Evolutionary conservation across 768 basidiomycete genomes (phyloP).

Genomic region (Hydnomerulius pinastri): DNA sequence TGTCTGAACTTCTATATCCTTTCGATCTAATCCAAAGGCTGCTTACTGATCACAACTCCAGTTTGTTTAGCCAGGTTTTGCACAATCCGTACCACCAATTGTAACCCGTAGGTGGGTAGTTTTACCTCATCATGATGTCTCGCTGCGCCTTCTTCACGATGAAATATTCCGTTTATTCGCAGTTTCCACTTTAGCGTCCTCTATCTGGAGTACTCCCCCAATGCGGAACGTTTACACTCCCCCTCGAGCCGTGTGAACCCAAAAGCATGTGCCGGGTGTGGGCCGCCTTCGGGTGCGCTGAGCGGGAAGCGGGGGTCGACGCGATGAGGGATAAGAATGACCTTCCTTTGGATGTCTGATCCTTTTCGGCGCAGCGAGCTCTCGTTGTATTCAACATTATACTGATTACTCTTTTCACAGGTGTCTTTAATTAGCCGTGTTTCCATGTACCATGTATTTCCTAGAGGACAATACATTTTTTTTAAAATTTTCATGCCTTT

Average conservation of each 20-base stretch:
- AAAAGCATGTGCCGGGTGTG: slow-evolving; percentile 60
- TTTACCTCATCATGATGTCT: slow-evolving; percentile 4
- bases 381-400: neutral
- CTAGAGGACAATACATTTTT: neutral
- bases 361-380: slow-evolving; percentile 32
- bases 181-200: slow-evolving; percentile 84
- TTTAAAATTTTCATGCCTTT: no score
- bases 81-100: neutral
- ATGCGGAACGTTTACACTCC: slow-evolving; percentile 69
- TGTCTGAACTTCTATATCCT: slow-evolving; percentile 56
- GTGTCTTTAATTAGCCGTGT: neutral
- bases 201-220: slow-evolving; percentile 70
- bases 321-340: slow-evolving; percentile 64
- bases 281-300: slow-evolving; percentile 74
- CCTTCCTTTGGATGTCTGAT: slow-evolving; percentile 94
- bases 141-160: slow-evolving; percentile 41
- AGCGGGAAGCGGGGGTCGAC: slow-evolving; percentile 71
- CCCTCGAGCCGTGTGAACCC: slow-evolving; percentile 72
- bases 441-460: slow-evolving; percentile 55
- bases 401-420: slow-evolving; percentile 15
- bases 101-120: slow-evolving; percentile 24
- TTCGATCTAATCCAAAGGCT: neutral
- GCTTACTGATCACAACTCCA: slow-evolving; percentile 15
- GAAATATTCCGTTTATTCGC: slow-evolving; percentile 76
- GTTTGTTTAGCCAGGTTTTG: neutral